Percentiles rank a stretch among this genome's conserved stretches.
Conservation (phyloP, 768 basidiomycete genomes). For the Mycena floridula region DNA sequence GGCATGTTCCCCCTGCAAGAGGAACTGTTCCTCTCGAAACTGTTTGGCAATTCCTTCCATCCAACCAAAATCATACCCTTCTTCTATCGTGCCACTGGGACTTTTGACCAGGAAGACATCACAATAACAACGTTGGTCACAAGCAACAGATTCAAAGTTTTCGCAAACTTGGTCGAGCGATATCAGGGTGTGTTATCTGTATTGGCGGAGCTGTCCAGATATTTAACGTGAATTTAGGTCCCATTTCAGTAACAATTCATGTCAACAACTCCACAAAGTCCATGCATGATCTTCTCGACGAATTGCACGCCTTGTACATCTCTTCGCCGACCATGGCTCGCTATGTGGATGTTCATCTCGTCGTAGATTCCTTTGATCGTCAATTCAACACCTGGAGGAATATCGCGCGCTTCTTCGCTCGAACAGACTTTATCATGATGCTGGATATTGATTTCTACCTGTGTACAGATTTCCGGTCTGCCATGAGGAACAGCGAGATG, state of each 20-base stretch:
- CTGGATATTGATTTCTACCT: conserved; percentile 85
- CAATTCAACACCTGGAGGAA: conserved; percentile 93
- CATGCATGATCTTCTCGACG: conserved; percentile 46
- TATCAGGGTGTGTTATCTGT: conserved; percentile 51
- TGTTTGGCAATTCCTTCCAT: conserved; percentile 61
- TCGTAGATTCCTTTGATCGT: conserved; percentile 73
- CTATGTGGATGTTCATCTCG: conserved; percentile 81
- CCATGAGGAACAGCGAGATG: conserved; percentile 39
- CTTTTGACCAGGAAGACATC: conserved; percentile 58
- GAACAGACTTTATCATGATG: conserved; percentile 85
- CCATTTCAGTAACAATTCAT: conserved; percentile 81
- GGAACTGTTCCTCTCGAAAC: conserved; percentile 58
- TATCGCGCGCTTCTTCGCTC: conserved; percentile 75
- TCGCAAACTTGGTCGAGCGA: conserved; percentile 64
- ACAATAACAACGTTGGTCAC: conserved; percentile 86
- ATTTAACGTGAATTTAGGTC: conserved; percentile 41
- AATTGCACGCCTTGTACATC: conserved; percentile 60
- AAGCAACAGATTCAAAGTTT: conserved; percentile 67
- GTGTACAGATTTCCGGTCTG: conserved; percentile 72
- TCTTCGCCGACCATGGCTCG: conserved; percentile 58
- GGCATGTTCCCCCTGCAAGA: conserved; percentile 33
- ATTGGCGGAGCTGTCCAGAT: no score
- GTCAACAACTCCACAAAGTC: conserved; percentile 47
- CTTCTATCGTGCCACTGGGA: conserved; percentile 63
- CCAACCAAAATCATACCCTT: conserved; percentile 77